Conservation (phyloP, 495 filamentous ascomycete genomes). For the Ramalina intermedia region DNA sequence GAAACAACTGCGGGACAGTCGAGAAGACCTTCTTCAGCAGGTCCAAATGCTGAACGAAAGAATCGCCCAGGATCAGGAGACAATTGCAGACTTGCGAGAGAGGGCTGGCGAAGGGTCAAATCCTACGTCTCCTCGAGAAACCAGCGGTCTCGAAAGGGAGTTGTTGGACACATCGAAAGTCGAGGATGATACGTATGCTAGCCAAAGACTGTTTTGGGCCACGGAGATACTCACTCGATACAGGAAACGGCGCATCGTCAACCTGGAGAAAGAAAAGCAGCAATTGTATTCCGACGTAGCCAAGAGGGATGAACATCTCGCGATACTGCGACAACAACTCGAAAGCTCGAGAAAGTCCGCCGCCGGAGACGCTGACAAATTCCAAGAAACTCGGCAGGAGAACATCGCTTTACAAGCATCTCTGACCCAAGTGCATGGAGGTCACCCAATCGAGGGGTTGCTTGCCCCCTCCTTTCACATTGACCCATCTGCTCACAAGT, state of each 20-base stretch:
- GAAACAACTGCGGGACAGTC: conserved; percentile 43
- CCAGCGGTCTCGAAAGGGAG: conserved; percentile 9
- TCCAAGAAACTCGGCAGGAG: conserved; percentile 1
- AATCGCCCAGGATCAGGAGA: conserved; percentile 31
- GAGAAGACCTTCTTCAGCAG: conserved; percentile 38
- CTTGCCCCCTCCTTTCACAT: background rate
- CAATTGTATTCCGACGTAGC: background rate
- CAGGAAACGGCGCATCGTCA: conserved; percentile 8
- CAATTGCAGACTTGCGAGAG: conserved; percentile 12
- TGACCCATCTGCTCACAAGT: conserved; percentile 3
- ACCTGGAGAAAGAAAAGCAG: conserved; percentile 9
- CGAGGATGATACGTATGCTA: conserved; percentile 18
- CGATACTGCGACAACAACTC: conserved; percentile 7
- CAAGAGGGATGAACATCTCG: conserved; percentile 1
- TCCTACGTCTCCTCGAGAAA: conserved; percentile 1
- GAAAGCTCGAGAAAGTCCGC: conserved; percentile 3
- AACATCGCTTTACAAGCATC: conserved; percentile 7
- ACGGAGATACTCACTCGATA: conserved; percentile 1
- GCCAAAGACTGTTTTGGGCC: background rate
- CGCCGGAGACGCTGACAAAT: background rate
- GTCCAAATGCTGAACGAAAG: conserved; percentile 39
- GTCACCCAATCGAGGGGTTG: conserved; percentile 10
- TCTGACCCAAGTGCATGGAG: conserved; percentile 7
- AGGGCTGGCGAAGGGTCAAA: background rate
- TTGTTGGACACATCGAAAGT: conserved; percentile 5